Evolutionary conservation across 495 filamentous ascomycete species (phyloP).

Genomic region (Lichina pygmaea): DNA sequence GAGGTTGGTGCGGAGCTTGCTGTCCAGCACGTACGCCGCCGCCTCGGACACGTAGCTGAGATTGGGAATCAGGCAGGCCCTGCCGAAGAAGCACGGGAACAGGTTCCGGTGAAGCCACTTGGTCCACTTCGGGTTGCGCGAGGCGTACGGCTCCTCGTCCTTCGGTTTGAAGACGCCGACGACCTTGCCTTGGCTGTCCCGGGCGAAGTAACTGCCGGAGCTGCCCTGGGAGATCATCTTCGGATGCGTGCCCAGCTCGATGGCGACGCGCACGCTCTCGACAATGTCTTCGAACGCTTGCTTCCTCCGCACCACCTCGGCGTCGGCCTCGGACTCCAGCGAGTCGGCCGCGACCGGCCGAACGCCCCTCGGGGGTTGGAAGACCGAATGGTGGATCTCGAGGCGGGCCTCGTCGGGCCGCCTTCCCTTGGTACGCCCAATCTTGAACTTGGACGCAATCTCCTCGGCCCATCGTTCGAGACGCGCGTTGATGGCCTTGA

Average conservation of each 20-base stretch:
- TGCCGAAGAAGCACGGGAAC: conserved; percentile 90
- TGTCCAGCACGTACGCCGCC: conserved; percentile 83
- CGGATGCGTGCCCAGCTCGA: conserved; percentile 77
- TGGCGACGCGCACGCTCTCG: conserved; percentile 72
- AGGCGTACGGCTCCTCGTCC: conserved; percentile 92
- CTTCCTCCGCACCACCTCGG: conserved; percentile 33
- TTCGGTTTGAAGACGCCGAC: conserved; percentile 98
- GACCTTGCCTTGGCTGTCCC: conserved; percentile 71
- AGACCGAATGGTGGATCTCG: conserved; percentile 94
- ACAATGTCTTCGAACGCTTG: conserved; percentile 66
- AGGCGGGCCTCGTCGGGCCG: conserved; percentile 57
- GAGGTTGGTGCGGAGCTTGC: conserved; percentile 64
- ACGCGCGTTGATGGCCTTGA: conserved; percentile 94
- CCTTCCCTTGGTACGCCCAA: conserved; percentile 47
- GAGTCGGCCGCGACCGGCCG: conserved; percentile 50
- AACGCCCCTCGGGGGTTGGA: conserved; percentile 68
- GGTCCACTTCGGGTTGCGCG: conserved; percentile 81
- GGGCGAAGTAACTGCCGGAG: conserved; percentile 92
- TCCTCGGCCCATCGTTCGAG: conserved; percentile 94
- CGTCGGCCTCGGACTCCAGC: conserved; percentile 21
- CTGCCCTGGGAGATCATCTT: conserved; percentile 91
- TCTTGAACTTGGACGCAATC: conserved; percentile 93
- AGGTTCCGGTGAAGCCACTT: conserved; percentile 88
- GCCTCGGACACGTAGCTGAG: conserved; percentile 98
- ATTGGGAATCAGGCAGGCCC: conserved; percentile 92